phyloP scores from a whole-genome alignment of 306 rosid genomes.

The Abrus pulchellus region DNA sequence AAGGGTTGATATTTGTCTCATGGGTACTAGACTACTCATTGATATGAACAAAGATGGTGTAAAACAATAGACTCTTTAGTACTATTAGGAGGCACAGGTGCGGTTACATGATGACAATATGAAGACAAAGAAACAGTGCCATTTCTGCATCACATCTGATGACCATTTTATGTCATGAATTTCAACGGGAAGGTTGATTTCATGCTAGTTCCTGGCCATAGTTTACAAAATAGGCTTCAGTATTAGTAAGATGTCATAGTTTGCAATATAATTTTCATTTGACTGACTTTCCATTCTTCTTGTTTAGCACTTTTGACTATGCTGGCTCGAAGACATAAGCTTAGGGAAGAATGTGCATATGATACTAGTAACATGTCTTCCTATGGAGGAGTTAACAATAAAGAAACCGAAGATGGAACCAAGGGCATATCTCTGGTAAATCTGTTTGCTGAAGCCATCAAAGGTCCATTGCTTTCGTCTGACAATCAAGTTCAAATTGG shows the following conservation, averaged over 20 bases:
- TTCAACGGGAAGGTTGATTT: constrained; percentile 23
- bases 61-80: background rate
- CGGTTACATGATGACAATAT: background rate
- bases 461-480: constrained; percentile 90
- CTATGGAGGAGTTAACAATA: constrained; percentile 54
- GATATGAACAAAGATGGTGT: constrained; percentile 33
- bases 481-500: constrained; percentile 80
- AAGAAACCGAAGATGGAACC: constrained; percentile 53
- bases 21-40: background rate
- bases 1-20: constrained; percentile 2
- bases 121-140: constrained; percentile 18
- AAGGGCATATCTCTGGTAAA: constrained; percentile 61
- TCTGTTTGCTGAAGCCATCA: constrained; percentile 89
- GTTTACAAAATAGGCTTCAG: constrained; percentile 32
- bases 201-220: constrained; percentile 38
- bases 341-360: constrained; percentile 61
- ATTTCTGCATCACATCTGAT: constrained; percentile 20
- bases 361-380: constrained; percentile 51
- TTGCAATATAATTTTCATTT: background rate
- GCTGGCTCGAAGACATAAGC: constrained; percentile 72
- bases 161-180: constrained; percentile 7
- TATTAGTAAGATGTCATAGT: constrained; percentile 9
- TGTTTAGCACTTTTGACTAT: constrained; percentile 79
- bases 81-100: constrained; percentile 18
- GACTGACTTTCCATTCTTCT: constrained; percentile 47